Conservation (phyloP, 768 basidiomycete genomes). For the Tricholoma bakamatsutake region DNA sequence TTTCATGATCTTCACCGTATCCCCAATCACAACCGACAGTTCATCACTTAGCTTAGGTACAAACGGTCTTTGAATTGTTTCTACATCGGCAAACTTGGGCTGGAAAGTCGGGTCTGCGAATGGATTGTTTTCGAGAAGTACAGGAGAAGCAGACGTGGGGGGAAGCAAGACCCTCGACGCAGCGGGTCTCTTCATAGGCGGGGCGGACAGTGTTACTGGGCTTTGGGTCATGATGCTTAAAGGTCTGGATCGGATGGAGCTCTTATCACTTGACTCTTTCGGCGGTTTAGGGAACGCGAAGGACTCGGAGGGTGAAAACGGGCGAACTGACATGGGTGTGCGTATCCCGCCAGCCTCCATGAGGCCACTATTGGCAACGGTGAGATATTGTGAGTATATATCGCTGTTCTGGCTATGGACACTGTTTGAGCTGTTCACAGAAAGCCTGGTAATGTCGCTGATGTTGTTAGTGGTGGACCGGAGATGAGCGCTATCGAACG, state of each 20-base stretch:
- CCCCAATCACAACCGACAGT: constrained; percentile 43
- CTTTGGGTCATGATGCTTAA: constrained; percentile 14
- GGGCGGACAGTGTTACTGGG: background rate
- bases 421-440: constrained; percentile 36
- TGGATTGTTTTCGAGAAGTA: constrained; percentile 18
- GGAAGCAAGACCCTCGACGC: constrained; percentile 8
- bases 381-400: constrained; percentile 33
- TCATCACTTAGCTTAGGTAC: constrained; percentile 54
- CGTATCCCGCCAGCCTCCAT: constrained; percentile 19
- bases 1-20: constrained; percentile 45
- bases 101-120: constrained; percentile 25
- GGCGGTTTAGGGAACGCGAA: constrained; percentile 69
- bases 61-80: constrained; percentile 53
- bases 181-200: background rate
- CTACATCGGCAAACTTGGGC: constrained; percentile 33
- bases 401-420: constrained; percentile 31
- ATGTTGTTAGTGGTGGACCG: constrained; percentile 9
- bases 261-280: constrained; percentile 18
- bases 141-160: constrained; percentile 4
- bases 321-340: constrained; percentile 58
- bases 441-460: constrained; percentile 21
- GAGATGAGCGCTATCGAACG: constrained; percentile 22
- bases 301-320: constrained; percentile 61
- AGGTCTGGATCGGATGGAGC: constrained; percentile 16
- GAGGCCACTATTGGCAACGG: constrained; percentile 21